Evolutionary conservation across 2,329 filamentous ascomycete species (phyloP).

Genomic region (Bertia moriformis): DNA sequence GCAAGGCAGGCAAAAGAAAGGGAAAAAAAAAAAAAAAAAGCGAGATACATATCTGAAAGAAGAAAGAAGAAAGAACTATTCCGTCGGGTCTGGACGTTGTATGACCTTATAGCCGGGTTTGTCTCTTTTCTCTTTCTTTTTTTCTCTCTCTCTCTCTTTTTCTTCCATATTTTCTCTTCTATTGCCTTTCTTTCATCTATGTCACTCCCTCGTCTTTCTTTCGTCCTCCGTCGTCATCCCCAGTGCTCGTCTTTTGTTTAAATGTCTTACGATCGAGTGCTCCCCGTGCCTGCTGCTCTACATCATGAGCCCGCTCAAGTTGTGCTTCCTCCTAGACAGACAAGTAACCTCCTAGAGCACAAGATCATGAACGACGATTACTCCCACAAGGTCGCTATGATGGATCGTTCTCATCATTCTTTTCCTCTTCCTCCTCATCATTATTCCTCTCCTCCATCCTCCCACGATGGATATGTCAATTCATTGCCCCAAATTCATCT

Average conservation of each 20-base stretch:
- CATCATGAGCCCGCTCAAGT: background rate
- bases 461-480: too few relatives aligned
- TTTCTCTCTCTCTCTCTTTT: background rate
- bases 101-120: too few relatives aligned
- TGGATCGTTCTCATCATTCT: background rate
- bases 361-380: conserved; percentile 1
- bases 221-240: background rate
- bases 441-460: too few relatives aligned
- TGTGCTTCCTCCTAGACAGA: background rate
- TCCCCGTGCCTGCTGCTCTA: background rate
- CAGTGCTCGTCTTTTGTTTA: background rate
- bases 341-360: background rate
- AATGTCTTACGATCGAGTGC: conserved; percentile 1
- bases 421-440: too few relatives aligned
- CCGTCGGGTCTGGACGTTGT: too few relatives aligned
- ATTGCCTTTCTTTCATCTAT: background rate
- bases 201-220: background rate
- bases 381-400: background rate
- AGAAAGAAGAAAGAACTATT: background rate
- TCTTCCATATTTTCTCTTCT: background rate
- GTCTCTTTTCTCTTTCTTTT: background rate
- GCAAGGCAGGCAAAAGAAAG: too few relatives aligned
- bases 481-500: background rate
- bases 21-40: background rate
- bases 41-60: background rate